Evolutionary conservation across 306 rosid genomes (phyloP), one percentile per base, ranked within the genome.

Genomic region (Vigna angularis): DNA sequence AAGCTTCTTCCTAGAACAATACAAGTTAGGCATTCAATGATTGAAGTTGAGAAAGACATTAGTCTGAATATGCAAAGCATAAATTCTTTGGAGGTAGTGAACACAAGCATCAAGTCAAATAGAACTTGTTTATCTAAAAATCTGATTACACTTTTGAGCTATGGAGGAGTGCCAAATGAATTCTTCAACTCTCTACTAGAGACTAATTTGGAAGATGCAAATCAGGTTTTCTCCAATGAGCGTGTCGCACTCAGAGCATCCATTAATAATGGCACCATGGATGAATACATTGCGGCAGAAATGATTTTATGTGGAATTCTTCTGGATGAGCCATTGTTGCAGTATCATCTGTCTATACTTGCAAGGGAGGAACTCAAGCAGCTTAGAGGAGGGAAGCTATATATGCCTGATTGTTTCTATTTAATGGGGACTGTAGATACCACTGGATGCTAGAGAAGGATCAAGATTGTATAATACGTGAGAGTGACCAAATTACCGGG

Each of bases 391-490:
- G 98, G 98, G 57, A 92, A 5, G 80, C 70, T 85, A 14, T 69
- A 57, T 58, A 78, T 89, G 0, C 83, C 88, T 18, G 83, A 86
- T 9, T 85, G 87, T 77, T 93, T 82, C 82, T 88, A 88, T 72
- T 61, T 93, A 47, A 91, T 91, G 96, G 98, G 98, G 40, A 91
- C 96, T 73, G 92, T 77, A 18, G 98, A 91, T 83, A 97, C 97
- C 26, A 93, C 96, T 2, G 81, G 87, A 47, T 44, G 44, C 86
- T 93, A 3, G 38, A 85, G 73, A 72, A 48, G 26, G 79, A 73
- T 85, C 80, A 93, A 93, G 96, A 91, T 75, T 91, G 97, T 28
- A 17, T 93, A 26, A 87, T 90, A 57, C 93, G 84, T 68, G 89
- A 88, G 30, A 83, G 82, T 61, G 92, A 92, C 26, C 98, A 83